Base-by-base conservation (phyloP, 345 rosid species). In the Linum trigynum region DNA sequence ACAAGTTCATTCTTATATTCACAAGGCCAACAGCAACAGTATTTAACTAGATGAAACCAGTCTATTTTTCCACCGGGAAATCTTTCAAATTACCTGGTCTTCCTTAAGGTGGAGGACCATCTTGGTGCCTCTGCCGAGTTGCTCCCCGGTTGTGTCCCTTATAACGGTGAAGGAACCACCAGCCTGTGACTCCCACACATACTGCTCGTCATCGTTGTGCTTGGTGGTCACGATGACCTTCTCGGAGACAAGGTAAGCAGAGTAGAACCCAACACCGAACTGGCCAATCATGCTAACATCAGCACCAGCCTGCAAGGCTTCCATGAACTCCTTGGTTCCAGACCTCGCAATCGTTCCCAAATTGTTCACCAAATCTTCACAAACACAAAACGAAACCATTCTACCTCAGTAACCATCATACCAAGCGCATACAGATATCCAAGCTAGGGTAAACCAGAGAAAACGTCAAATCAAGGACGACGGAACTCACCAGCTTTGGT, bases 281-380 rank as follows among this genome's bases (percentile, higher is more conserved):
- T 57, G 72, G 16, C 73, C 68, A 39, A 64, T 70, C 73, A 70
- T 70, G 73, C 68, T 64, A 39, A 70, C 68, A 59, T 58, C 73
- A 58, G 64, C 68, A 11, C 73, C 73, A 45, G 73, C 68, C 61
- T 56, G 68, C 50, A 64, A 45, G 16, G 67, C 68, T 38, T 70
- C 68, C 73, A 64, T 64, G 59, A 64, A 64, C 32, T 70, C 73
- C 50, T 70, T 64, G 9, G 73, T 70, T 7, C 73, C 73, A 38
- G 68, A 70, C 58, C 68, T 57, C 5, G 59, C 73, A 43, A 70
- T 70, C 14, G 73, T 70, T 35, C 73, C 73, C 43, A 70, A 41
- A 2, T 70, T 70, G 73, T 70, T 70, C 59, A 70, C 73, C 68
- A 70, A 58, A n/a, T 70, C 68, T 62, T 7, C 51, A 35, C 32